Evolutionary conservation across 2,329 filamentous ascomycete species (phyloP).

Genomic region (Orbilia oligospora): DNA sequence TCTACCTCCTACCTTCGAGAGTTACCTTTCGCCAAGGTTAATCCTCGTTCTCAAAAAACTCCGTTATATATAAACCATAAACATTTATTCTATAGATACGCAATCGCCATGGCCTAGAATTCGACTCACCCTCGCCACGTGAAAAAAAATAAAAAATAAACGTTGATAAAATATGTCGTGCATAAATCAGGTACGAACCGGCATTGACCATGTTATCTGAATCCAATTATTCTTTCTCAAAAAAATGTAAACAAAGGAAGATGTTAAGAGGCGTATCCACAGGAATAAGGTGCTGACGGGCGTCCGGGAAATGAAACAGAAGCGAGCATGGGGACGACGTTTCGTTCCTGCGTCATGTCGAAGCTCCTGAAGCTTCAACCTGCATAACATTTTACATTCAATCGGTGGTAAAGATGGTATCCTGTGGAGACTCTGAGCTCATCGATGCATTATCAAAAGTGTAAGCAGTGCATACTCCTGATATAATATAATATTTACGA

Average conservation of each 20-base stretch:
- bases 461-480: constrained; percentile 19
- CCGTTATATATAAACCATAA: neutral
- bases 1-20: constrained; percentile 1
- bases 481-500: neutral
- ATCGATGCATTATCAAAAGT: constrained; percentile 13
- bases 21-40: constrained; percentile 13
- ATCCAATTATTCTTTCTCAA: neutral
- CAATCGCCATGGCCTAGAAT: neutral
- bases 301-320: constrained; percentile 48
- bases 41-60: neutral
- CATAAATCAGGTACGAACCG: constrained; percentile 25
- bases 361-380: constrained; percentile 29
- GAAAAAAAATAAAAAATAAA: no score
- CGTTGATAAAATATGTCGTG: constrained; percentile 18
- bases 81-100: neutral
- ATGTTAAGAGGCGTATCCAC: constrained; percentile 1
- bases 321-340: constrained; percentile 42
- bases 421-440: constrained; percentile 3
- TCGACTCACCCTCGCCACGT: neutral
- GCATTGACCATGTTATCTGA: constrained; percentile 14
- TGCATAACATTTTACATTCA: neutral
- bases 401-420: constrained; percentile 8
- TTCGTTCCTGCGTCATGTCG: constrained; percentile 58
- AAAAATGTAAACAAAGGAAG: constrained; percentile 24
- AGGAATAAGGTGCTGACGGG: constrained; percentile 24